Conservation (phyloP, 257 asterid species). For the Anisodus tanguticus region DNA sequence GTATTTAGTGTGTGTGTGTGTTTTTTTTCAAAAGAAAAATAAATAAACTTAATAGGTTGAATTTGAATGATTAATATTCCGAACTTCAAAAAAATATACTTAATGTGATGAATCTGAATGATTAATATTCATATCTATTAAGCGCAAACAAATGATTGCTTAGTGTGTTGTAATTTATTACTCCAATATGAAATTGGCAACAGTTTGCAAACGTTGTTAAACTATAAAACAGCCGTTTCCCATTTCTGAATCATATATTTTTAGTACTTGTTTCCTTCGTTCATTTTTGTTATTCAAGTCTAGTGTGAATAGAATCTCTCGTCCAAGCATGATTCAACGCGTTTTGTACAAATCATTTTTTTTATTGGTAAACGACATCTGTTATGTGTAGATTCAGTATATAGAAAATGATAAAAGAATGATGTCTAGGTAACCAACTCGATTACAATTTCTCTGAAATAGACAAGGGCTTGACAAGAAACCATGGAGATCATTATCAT, state of each 20-base stretch:
- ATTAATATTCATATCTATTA: too few species aligned
- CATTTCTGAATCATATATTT: background rate
- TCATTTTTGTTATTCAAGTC: background rate
- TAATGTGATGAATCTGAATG: too few species aligned
- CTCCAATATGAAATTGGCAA: too few species aligned
- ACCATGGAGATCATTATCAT: background rate
- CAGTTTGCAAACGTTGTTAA: background rate
- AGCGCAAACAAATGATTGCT: too few species aligned
- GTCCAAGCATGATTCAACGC: background rate
- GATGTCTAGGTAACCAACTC: background rate
- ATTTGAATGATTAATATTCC: too few species aligned
- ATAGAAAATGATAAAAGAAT: slow-evolving; percentile 7
- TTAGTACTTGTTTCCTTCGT: background rate
- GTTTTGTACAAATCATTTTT: background rate
- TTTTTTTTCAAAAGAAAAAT: too few species aligned
- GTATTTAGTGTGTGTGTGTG: too few species aligned
- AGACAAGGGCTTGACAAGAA: background rate
- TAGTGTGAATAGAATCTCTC: background rate
- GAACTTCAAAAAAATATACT: too few species aligned
- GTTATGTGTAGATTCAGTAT: background rate
- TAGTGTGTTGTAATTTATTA: too few species aligned
- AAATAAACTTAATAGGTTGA: too few species aligned
- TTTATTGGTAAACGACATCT: background rate
- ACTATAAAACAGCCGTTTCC: background rate
- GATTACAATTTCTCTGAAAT: background rate